Evolutionary conservation across 2,329 filamentous ascomycete species (phyloP), one percentile per base, ranked within the genome.

Genomic region (Nigrospora oryzae): DNA sequence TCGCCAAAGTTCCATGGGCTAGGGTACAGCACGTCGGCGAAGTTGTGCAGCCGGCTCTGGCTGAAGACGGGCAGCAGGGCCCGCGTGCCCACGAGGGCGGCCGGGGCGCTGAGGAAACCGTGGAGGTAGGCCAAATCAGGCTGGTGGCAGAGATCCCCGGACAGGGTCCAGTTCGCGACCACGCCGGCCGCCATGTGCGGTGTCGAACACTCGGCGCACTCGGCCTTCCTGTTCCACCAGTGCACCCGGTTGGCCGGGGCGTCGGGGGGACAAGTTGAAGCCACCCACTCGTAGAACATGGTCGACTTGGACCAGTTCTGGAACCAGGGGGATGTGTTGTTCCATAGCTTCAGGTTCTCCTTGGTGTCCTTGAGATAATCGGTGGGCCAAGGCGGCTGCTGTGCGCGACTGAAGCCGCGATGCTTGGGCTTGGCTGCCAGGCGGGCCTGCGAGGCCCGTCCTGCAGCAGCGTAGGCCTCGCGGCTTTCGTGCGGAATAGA

Each of bases 1-100:
- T 63, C 61, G 12, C 56, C 49, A 42, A 63, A 69, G 46, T 64
- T 66, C 63, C 63, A 65, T 8, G 64, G 63, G 36, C 59, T 62
- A 1, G 68, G 69, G 32, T 69, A 60, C 17, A 71, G 48, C n/a
- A 72, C 75, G 45, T 81, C 76, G 35, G 68, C 68, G 55, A 78
- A 79, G 36, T 73, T 70, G 38, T 68, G 69, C 19, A 73, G 63
- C 40, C 75, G 77, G 48, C 69, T 74, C 51, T 77, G 74, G 49
- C 74, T 71, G 55, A 80, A 79, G 23, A 81, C 65, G 3, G 76
- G 77, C 16, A 76, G 62, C 10, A 79, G 62, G 15, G 65, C 65
- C 33, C 66, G 66, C 12, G 70, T 69, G 19, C 64, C 63, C 13
- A 63, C 57, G 44, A 70, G 62, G 28, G 64, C 63, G 4, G 65